Percentiles rank a stretch among this genome's conserved stretches.
These are phyloP conservation scores for Cardiospermum halicacabum DNA, from an alignment of 345 rosid genomes.

Conservation along the genomic window DNA sequence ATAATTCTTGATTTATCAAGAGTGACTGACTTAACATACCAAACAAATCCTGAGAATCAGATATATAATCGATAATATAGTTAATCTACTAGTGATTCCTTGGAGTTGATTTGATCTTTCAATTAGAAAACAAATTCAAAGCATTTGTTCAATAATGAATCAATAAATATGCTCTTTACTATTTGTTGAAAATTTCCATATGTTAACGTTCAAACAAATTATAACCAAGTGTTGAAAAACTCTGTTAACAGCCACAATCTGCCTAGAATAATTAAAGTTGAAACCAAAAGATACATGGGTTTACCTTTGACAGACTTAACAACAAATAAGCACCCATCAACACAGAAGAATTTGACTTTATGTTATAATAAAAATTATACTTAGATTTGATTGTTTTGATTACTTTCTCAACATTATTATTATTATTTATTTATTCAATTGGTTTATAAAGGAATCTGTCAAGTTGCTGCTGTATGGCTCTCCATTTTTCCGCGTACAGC, in stretches of 20 bases:
- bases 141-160: no score
- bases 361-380: neutral
- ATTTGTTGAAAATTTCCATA: no score
- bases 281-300: neutral
- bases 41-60: no score
- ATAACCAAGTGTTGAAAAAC: neutral
- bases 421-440: neutral
- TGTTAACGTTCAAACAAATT: neutral
- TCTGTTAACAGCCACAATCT: no score
- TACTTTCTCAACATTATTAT: conserved; percentile 1
- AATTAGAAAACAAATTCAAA: no score
- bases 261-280: conserved; percentile 10
- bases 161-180: no score
- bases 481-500: neutral
- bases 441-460: neutral
- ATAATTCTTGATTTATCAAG: no score
- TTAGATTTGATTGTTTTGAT: neutral
- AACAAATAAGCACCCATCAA: neutral
- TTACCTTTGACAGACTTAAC: conserved; percentile 3
- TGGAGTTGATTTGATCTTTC: no score
- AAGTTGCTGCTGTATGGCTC: neutral
- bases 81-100: no score
- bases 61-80: no score
- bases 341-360: neutral
- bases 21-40: no score